Evolutionary conservation across 2,329 filamentous ascomycete species (phyloP).

Genomic region (Dactylella cylindrospora): DNA sequence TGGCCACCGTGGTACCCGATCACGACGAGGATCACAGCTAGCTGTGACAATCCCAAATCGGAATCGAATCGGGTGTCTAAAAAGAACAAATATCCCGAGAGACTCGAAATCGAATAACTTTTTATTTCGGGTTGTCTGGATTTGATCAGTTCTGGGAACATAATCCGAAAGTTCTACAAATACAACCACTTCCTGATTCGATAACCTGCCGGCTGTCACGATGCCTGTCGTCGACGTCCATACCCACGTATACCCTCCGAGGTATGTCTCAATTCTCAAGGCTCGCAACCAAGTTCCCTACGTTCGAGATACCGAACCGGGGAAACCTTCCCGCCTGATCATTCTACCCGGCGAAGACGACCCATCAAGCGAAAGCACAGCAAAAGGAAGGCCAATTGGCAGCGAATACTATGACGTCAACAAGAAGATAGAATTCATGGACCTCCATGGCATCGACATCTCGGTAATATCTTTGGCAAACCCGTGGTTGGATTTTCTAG

Average conservation of each 20-base stretch:
- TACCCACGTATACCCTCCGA: slow-evolving; percentile 69
- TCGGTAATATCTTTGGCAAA: slow-evolving; percentile 89
- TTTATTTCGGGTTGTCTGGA: no score
- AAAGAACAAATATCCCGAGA: no score
- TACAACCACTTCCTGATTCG: no score
- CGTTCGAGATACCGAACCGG: slow-evolving; percentile 62
- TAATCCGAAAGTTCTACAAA: no score
- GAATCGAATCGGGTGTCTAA: no score
- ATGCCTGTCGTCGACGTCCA: slow-evolving; percentile 70
- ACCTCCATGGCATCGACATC: slow-evolving; percentile 74
- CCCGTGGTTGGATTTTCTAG: slow-evolving; percentile 87
- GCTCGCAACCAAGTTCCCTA: slow-evolving; percentile 67
- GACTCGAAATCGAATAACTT: no score
- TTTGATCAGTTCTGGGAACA: no score
- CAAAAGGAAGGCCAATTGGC: slow-evolving; percentile 78
- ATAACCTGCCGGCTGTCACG: no score
- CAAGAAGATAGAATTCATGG: slow-evolving; percentile 85
- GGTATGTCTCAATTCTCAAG: slow-evolving; percentile 64
- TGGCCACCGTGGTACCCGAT: no score
- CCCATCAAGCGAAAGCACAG: slow-evolving; percentile 54
- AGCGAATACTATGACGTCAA: slow-evolving; percentile 77
- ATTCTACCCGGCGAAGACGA: slow-evolving; percentile 64
- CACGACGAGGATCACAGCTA: no score
- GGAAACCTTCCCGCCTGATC: slow-evolving; percentile 59
- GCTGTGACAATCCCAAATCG: no score